These are phyloP conservation scores for Phallus indusiatus DNA, from an alignment of 768 basidiomycete genomes.

Conservation along the genomic window DNA sequence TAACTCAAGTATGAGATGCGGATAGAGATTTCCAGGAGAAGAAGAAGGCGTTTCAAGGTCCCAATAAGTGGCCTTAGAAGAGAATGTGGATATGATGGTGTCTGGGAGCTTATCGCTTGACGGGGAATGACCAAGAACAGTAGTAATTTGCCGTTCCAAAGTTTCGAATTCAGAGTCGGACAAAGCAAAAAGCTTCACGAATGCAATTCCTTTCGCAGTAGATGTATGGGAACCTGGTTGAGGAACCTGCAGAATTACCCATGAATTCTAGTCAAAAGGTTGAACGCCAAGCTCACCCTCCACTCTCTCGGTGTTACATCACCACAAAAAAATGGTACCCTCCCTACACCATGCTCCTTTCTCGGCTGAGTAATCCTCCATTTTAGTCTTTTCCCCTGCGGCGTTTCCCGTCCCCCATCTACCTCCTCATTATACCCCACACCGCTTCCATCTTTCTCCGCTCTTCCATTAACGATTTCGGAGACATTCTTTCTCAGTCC, in stretches of 20 bases:
- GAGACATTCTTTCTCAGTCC: constrained; percentile 39
- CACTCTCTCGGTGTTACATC: constrained; percentile 53
- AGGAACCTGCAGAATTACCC: constrained; percentile 37
- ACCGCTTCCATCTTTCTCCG: constrained; percentile 27
- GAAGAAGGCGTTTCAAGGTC: constrained; percentile 27
- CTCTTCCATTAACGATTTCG: constrained; percentile 44
- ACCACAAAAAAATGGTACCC: constrained; percentile 64
- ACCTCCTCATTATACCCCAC: constrained; percentile 36
- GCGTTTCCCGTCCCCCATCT: constrained; percentile 44
- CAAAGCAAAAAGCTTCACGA: constrained; percentile 34
- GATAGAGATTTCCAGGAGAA: constrained; percentile 12
- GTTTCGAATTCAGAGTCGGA: constrained; percentile 19
- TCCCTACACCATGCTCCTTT: constrained; percentile 19
- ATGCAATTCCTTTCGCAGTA: constrained; percentile 38
- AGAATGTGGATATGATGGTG: constrained; percentile 12
- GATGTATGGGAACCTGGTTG: constrained; percentile 38
- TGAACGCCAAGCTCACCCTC: constrained; percentile 35
- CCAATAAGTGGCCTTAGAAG: constrained; percentile 24
- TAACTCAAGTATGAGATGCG: constrained; percentile 25
- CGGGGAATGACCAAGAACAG: constrained; percentile 38
- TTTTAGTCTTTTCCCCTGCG: constrained; percentile 44
- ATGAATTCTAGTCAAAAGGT: not conserved
- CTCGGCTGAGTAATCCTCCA: constrained; percentile 47
- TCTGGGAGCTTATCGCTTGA: constrained; percentile 12
- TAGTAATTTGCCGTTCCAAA: constrained; percentile 32